These are phyloP conservation scores for Microdochium paspali DNA, from an alignment of 2,329 filamentous ascomycete genomes.

Conservation along the genomic window DNA sequence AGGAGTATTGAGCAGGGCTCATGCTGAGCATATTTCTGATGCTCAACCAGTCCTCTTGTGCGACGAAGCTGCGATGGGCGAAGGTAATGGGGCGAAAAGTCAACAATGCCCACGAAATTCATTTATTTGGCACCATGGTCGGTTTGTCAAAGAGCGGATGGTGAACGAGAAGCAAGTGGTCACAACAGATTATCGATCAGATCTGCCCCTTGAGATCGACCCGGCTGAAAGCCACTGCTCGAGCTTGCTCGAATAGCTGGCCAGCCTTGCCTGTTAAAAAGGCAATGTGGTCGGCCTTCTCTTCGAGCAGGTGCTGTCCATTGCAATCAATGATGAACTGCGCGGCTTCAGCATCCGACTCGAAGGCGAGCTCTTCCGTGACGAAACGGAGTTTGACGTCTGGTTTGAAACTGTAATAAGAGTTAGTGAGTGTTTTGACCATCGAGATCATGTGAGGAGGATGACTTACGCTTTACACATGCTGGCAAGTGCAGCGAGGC, in stretches of 20 bases:
- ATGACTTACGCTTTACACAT: slow-evolving; percentile 89
- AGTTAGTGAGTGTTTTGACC: slow-evolving; percentile 31
- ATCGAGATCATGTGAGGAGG: background rate
- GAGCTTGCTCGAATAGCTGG: slow-evolving; percentile 63
- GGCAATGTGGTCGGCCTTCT: slow-evolving; percentile 63
- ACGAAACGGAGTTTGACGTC: slow-evolving; percentile 84
- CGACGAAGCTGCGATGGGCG: too few relatives aligned
- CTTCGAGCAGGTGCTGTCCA: slow-evolving; percentile 67
- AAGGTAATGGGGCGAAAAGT: too few relatives aligned
- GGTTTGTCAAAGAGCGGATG: too few relatives aligned
- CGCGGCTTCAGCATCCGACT: slow-evolving; percentile 81
- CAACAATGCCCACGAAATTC: too few relatives aligned
- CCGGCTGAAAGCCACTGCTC: slow-evolving; percentile 65
- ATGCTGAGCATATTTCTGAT: too few relatives aligned
- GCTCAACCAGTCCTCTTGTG: too few relatives aligned
- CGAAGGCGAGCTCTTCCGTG: slow-evolving; percentile 92
- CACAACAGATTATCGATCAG: slow-evolving; percentile 32
- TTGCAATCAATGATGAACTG: slow-evolving; percentile 82
- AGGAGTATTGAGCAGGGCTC: too few relatives aligned
- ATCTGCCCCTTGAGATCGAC: slow-evolving; percentile 99
- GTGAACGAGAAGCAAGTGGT: background rate
- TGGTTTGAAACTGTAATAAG: slow-evolving; percentile 68
- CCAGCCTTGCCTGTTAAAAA: slow-evolving; percentile 69
- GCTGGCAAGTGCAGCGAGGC: slow-evolving; percentile 78
- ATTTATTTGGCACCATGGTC: too few relatives aligned